Evolutionary conservation across 352 stramenopile species (phyloP).

Genomic region (Pythium biforme): DNA sequence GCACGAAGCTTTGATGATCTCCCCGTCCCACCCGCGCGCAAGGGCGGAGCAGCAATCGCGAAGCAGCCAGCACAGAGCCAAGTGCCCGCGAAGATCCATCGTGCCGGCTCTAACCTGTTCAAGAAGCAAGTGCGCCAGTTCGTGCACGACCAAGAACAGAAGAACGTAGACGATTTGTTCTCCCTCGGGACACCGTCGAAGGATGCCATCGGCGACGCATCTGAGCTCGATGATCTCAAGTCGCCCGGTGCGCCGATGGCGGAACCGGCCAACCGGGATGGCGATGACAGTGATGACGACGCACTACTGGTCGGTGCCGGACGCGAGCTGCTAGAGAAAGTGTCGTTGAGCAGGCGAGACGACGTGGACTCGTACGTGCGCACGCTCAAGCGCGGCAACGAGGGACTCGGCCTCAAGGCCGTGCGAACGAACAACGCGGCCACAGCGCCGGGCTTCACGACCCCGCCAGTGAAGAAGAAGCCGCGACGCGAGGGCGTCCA

Average conservation of each 20-base stretch:
- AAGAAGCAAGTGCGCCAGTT: slow-evolving; percentile 86
- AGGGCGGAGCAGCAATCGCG: slow-evolving; percentile 16
- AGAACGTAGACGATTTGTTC: slow-evolving; percentile 73
- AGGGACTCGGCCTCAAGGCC: slow-evolving; percentile 21
- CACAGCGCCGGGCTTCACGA: neutral
- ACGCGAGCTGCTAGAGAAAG: slow-evolving; percentile 50
- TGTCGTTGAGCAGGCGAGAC: slow-evolving; percentile 56
- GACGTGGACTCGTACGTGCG: slow-evolving; percentile 80
- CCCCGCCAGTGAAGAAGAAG: slow-evolving; percentile 27
- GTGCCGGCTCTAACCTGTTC: slow-evolving; percentile 72
- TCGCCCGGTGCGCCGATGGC: slow-evolving; percentile 34
- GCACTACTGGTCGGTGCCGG: slow-evolving; percentile 24
- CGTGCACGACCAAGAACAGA: slow-evolving; percentile 74
- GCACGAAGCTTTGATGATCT: slow-evolving; percentile 59
- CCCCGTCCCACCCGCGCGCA: slow-evolving; percentile 40
- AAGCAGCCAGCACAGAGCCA: slow-evolving; percentile 1
- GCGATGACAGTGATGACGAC: slow-evolving; percentile 46
- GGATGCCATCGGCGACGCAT: slow-evolving; percentile 27
- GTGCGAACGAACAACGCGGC: slow-evolving; percentile 29
- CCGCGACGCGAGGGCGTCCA: slow-evolving; percentile 36
- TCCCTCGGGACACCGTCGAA: slow-evolving; percentile 49
- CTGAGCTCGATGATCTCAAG: slow-evolving; percentile 50
- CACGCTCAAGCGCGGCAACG: slow-evolving; percentile 54
- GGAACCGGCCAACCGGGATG: neutral
- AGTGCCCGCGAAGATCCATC: slow-evolving; percentile 49